Conservation (phyloP, 208 protist species). For the Crithidia fasciculata region DNA sequence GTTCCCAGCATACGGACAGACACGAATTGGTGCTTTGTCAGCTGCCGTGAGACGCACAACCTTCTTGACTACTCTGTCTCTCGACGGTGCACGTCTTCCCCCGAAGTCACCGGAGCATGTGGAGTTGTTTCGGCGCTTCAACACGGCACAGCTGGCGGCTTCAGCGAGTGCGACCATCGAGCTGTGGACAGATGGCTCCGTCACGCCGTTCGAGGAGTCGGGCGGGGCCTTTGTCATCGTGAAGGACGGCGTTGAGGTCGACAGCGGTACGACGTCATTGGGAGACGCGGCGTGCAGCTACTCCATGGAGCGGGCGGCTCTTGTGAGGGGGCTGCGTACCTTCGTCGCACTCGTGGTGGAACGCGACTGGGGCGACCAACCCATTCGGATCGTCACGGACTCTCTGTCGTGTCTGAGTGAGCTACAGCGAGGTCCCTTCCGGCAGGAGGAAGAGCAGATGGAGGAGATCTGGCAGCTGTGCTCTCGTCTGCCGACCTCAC, state of each 20-base stretch:
- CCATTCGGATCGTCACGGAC: neutral
- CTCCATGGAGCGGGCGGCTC: neutral
- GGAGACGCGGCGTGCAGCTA: neutral
- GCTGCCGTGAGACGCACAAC: no score
- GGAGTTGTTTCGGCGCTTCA: neutral
- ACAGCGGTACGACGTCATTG: neutral
- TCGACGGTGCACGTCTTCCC: no score
- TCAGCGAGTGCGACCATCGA: neutral
- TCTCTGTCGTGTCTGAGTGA: neutral
- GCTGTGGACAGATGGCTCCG: neutral
- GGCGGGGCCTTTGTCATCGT: neutral
- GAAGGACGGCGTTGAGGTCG: neutral
- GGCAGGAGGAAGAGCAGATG: neutral
- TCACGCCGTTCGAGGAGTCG: neutral
- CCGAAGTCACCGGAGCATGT: no score
- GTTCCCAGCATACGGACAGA: no score
- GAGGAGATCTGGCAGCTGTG: constrained; percentile 1
- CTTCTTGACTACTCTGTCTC: no score
- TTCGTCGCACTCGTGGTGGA: neutral
- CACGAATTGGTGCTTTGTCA: no score
- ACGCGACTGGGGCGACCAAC: no score
- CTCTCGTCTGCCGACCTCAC: neutral
- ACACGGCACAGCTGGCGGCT: neutral
- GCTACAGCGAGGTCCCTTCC: neutral
- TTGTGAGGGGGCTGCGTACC: neutral